A percentile compares a stretch with the other conserved stretches of the same genome.
Conservation (phyloP, 208 protist species). For the Acanthamoeba divionensis region DNA sequence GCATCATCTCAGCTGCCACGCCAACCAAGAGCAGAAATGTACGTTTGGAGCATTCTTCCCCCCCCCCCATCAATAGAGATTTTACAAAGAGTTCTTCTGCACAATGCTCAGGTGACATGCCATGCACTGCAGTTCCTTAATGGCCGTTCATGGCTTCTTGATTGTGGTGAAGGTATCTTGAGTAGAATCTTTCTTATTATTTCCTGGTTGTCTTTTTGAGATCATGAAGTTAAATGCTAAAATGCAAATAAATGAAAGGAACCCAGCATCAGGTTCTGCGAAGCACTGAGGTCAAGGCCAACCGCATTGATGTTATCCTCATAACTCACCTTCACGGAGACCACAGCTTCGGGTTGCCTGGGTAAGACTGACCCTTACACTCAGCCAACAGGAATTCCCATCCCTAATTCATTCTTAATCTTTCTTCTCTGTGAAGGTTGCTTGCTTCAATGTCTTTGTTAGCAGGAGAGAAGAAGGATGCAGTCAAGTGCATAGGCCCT, state of each 20-base stretch:
- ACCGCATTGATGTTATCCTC: constrained; percentile 56
- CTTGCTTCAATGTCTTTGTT: constrained; percentile 60
- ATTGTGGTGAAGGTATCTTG: constrained; percentile 56
- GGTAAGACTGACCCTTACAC: no score
- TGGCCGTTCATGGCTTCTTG: constrained; percentile 57
- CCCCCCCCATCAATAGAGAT: background rate
- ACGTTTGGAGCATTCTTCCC: background rate
- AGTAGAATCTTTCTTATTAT: background rate
- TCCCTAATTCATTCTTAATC: background rate
- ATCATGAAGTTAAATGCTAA: background rate
- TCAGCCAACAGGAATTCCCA: background rate
- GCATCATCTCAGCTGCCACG: background rate
- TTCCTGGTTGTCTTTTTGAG: background rate
- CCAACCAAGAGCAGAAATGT: constrained; percentile 40
- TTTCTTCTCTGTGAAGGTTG: background rate
- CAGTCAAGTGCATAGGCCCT: constrained; percentile 34
- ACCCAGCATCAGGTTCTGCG: constrained; percentile 68
- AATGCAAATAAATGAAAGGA: constrained; percentile 17
- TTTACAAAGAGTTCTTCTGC: background rate
- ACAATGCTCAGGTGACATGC: constrained; percentile 31
- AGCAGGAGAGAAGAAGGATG: constrained; percentile 29
- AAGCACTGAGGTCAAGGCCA: constrained; percentile 43
- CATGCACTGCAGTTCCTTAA: constrained; percentile 56
- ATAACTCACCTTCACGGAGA: constrained; percentile 73
- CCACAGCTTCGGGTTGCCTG: constrained; percentile 66